These are phyloP conservation scores for Thecaphora frezii DNA, from an alignment of 1,284 basidiomycete species.

Conservation along the genomic window DNA sequence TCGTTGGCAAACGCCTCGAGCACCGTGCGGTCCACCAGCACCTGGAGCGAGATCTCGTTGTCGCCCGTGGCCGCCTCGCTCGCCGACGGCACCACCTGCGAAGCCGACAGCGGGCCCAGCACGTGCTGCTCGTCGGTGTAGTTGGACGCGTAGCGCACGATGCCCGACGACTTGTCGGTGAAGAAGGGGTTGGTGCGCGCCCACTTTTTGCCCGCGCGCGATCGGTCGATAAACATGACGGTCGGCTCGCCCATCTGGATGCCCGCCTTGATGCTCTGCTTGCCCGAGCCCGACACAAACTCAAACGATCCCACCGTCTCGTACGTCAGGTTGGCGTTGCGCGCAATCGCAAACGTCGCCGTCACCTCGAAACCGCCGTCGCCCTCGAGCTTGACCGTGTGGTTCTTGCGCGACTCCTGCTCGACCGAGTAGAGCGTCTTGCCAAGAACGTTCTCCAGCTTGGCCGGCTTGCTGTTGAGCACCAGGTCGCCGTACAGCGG, in stretches of 20 bases:
- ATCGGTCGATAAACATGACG: constrained; percentile 56
- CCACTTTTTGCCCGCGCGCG: constrained; percentile 47
- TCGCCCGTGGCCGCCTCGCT: constrained; percentile 12
- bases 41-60: constrained; percentile 28
- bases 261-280: constrained; percentile 36
- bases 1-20: constrained; percentile 58
- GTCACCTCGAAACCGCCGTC: constrained; percentile 57
- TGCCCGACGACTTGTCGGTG: constrained; percentile 53
- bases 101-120: constrained; percentile 17
- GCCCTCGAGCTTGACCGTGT: constrained; percentile 43
- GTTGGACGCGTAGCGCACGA: constrained; percentile 28
- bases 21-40: constrained; percentile 54
- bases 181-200: constrained; percentile 54
- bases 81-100: not conserved
- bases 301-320: constrained; percentile 31
- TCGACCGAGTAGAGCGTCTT: constrained; percentile 19
- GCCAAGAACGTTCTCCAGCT: constrained; percentile 42
- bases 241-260: constrained; percentile 50
- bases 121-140: constrained; percentile 25
- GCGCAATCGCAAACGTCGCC: constrained; percentile 46
- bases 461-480: constrained; percentile 55
- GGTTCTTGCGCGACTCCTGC: constrained; percentile 13
- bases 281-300: constrained; percentile 19
- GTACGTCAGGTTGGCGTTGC: constrained; percentile 22
- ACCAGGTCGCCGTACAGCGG: constrained; percentile 51